phyloP scores from a whole-genome alignment of 306 rosid species.

The Elaeagnus macrophylla region DNA sequence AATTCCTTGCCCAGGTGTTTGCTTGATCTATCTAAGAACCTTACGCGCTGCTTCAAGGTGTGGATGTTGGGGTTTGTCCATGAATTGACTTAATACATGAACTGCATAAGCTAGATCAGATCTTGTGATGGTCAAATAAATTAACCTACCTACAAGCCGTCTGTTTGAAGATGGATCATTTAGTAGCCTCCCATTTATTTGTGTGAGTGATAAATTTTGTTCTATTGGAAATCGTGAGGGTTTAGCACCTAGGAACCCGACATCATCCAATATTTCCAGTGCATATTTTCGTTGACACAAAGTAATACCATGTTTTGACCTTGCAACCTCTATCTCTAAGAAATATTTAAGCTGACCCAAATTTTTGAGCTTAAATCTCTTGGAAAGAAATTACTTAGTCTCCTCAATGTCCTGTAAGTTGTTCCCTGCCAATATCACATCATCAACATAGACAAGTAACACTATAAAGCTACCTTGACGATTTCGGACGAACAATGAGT shows the following conservation, averaged over 20 bases:
- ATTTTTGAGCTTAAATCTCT: too few relatives aligned
- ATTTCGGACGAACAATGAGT: too few relatives aligned
- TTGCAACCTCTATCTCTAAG: too few relatives aligned
- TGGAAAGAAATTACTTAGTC: too few relatives aligned
- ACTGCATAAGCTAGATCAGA: not conserved
- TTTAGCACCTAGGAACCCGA: not conserved
- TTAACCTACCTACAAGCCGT: not conserved
- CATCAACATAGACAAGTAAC: too few relatives aligned
- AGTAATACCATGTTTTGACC: too few relatives aligned
- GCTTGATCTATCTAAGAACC: not conserved
- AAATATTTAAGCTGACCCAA: too few relatives aligned
- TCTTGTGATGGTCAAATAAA: slow-evolving; percentile 1
- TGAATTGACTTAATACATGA: not conserved
- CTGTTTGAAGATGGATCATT: not conserved
- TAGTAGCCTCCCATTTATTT: not conserved
- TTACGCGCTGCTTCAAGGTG: not conserved
- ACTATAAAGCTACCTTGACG: too few relatives aligned
- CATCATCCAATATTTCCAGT: not conserved
- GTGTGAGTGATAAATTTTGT: not conserved
- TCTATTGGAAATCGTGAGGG: not conserved
- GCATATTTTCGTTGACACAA: not conserved
- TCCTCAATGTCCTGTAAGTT: too few relatives aligned
- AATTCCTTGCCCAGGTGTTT: not conserved
- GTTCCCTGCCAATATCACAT: too few relatives aligned
- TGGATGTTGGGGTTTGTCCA: not conserved